Evolutionary conservation across 1,139 yeast species (phyloP).

Genomic region (Yamadazyma diddensiae): DNA sequence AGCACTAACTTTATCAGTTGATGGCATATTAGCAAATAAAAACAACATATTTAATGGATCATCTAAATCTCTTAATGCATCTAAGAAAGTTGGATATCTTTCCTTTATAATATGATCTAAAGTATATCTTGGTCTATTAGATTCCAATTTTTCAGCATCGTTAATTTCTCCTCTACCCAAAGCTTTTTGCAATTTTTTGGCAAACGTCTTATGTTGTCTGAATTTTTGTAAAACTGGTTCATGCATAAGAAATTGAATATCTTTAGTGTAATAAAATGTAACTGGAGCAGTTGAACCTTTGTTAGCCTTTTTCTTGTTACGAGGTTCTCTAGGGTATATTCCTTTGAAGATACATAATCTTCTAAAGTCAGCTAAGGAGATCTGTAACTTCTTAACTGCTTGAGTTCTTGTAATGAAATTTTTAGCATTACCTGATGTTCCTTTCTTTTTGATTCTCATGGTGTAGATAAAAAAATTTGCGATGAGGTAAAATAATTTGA

Average conservation of each 20-base stretch:
- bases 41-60: slow-evolving; percentile 96
- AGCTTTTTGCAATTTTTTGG: slow-evolving; percentile 85
- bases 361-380: slow-evolving; percentile 96
- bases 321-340: slow-evolving; percentile 92
- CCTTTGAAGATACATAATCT: slow-evolving; percentile 97
- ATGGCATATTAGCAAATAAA: slow-evolving; percentile 91
- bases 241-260: slow-evolving; percentile 90
- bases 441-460: slow-evolving; percentile 66
- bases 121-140: slow-evolving; percentile 77
- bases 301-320: slow-evolving; percentile 94
- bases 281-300: slow-evolving; percentile 96
- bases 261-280: slow-evolving; percentile 91
- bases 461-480: slow-evolving; percentile 8
- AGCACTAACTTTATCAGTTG: slow-evolving; percentile 78
- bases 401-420: slow-evolving; percentile 93
- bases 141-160: slow-evolving; percentile 83
- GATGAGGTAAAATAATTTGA: slow-evolving; percentile 11
- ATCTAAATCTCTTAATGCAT: slow-evolving; percentile 89
- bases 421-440: slow-evolving; percentile 85
- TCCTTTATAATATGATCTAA: slow-evolving; percentile 91
- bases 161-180: slow-evolving; percentile 89
- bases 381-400: slow-evolving; percentile 89
- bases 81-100: slow-evolving; percentile 91
- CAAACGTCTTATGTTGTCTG: slow-evolving; percentile 93
- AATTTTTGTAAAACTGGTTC: slow-evolving; percentile 92